Evolutionary conservation across 2,329 filamentous ascomycete genomes (phyloP), one percentile per base, ranked within the genome.

Genomic region (Phaeophleospora eucalypticola): DNA sequence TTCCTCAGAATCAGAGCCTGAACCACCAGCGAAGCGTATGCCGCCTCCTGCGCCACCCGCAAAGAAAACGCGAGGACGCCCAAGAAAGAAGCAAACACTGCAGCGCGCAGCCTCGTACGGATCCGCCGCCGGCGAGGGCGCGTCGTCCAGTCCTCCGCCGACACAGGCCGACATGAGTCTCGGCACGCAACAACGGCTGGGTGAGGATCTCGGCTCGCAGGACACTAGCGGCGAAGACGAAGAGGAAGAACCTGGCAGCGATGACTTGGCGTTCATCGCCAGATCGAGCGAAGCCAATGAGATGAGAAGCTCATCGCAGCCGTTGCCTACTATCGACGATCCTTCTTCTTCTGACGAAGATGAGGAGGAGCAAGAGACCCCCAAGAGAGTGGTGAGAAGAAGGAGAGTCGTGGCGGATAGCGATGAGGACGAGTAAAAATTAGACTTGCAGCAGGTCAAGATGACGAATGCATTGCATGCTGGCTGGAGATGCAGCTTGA

Each of bases 201-300:
- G 63, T 21, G 62, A 63, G 21, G 64, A 66, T 15, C 62, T 76
- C 29, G 73, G 72, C 7, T 73, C 71, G 0, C 54, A 65, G 20
- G 72, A 75, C 45, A 75, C 72, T 0, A 58, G 66, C 18, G 71
- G 68, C 21, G 66, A 71, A 42, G 66, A 72, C 17, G 68, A 69
- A 7, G 67, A 69, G 7, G 69, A 71, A 16, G 68, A 71, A 35
- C 63, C 67, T 33, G 71, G 74, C 48, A 74, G 71, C 4, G 72
- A 75, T 37, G 65, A 74, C 3, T 61, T 63, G 8, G 69, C 67
- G 43, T 76, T 75, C 53, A 67, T 75, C 37, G 71, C 67, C 0
- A 68, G 66, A 21, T 68, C 68, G n/a, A 70, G 70, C 20, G 68
- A 70, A 21, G 62, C 68, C 4, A 54, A 67, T 18, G 62, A 62